Conservation (phyloP, 176 grass and related monocot genomes). For the Oryza longistaminata region DNA sequence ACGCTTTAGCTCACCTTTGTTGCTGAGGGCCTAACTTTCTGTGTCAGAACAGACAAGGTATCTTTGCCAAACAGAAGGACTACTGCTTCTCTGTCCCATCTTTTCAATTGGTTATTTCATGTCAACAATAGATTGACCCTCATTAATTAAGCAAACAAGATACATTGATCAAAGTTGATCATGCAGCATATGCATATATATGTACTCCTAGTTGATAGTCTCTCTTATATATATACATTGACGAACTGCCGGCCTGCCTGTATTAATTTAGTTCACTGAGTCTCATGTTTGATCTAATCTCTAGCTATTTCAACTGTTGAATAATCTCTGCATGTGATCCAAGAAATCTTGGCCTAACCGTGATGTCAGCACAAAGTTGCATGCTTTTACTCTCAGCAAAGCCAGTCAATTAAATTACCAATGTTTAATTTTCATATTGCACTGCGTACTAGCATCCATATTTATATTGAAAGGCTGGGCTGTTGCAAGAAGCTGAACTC, state of each 20-base stretch:
- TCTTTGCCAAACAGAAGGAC: conserved; percentile 42
- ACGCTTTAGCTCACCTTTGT: conserved; percentile 16
- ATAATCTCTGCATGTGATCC: conserved; percentile 27
- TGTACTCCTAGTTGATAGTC: too few relatives aligned
- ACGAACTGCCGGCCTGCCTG: conserved; percentile 20
- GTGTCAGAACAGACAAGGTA: conserved; percentile 27
- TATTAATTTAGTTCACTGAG: neutral
- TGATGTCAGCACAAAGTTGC: conserved; percentile 22
- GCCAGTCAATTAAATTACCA: neutral
- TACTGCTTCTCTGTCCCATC: neutral
- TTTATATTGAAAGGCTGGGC: neutral
- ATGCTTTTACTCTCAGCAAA: neutral
- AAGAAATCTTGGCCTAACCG: conserved; percentile 28
- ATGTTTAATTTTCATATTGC: neutral
- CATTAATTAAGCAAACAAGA: conserved; percentile 27
- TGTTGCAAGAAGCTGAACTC: neutral
- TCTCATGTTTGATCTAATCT: neutral
- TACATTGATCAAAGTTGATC: conserved; percentile 14
- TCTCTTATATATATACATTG: neutral
- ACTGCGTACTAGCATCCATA: too few relatives aligned
- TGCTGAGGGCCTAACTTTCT: conserved; percentile 48
- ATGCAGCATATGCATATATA: too few relatives aligned
- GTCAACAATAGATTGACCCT: conserved; percentile 16
- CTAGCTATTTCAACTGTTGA: conserved; percentile 5
- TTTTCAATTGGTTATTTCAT: conserved; percentile 5